Conservation (phyloP, 495 filamentous ascomycete species). For the Cenococcum geophilum region DNA sequence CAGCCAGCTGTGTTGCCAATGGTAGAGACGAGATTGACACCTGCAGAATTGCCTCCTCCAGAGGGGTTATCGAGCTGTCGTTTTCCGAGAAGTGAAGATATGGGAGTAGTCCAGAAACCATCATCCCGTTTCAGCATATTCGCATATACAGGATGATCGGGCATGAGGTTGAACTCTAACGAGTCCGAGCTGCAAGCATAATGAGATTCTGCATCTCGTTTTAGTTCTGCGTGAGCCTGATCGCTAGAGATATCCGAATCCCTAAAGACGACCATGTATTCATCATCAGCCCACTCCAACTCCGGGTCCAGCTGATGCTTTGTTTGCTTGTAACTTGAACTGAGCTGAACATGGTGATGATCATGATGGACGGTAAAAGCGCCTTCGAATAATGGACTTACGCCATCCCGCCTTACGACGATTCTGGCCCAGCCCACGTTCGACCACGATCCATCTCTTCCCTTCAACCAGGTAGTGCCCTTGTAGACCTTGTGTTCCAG, state of each 20-base stretch:
- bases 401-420: conserved; percentile 67
- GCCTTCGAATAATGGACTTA: conserved; percentile 78
- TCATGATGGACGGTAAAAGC: conserved; percentile 74
- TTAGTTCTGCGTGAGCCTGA: conserved; percentile 47
- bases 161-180: conserved; percentile 64
- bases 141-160: conserved; percentile 59
- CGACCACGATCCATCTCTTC: conserved; percentile 61
- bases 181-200: conserved; percentile 57
- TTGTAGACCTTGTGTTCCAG: conserved; percentile 75
- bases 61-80: conserved; percentile 49
- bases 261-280: conserved; percentile 86
- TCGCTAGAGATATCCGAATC: conserved; percentile 68
- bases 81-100: conserved; percentile 52
- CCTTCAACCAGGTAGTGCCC: conserved; percentile 66
- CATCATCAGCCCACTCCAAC: conserved; percentile 50
- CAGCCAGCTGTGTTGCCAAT: conserved; percentile 81
- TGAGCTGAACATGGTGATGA: conserved; percentile 82
- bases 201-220: conserved; percentile 31
- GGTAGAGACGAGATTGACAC: conserved; percentile 72
- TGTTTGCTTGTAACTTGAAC: conserved; percentile 66
- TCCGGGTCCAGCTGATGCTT: conserved; percentile 68
- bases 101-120: conserved; percentile 49
- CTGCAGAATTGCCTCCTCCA: conserved; percentile 68
- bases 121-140: conserved; percentile 40
- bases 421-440: conserved; percentile 83